These are phyloP conservation scores for Penicillium paradoxum DNA, from an alignment of 495 filamentous ascomycete genomes.

Conservation along the genomic window DNA sequence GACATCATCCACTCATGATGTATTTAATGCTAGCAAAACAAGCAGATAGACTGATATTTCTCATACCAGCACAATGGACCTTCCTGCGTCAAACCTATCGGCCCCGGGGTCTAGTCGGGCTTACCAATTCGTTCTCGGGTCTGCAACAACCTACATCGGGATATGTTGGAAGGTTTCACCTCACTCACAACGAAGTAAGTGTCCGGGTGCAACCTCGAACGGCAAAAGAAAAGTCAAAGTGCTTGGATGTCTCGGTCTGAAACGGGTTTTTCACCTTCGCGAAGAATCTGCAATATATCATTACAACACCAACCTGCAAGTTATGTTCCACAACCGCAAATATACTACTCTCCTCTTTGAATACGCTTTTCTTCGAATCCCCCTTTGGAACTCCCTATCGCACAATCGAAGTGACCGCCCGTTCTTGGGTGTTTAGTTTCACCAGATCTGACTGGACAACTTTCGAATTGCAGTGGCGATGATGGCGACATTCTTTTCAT, in stretches of 20 bases:
- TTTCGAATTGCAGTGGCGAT: conserved; percentile 27
- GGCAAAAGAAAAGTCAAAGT: not conserved
- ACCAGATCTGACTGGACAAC: conserved; percentile 19
- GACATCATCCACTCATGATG: not conserved
- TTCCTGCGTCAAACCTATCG: not conserved
- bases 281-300: not conserved
- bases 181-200: conserved; percentile 1
- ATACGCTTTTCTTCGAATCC: not conserved
- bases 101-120: not conserved
- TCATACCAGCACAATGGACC: not conserved
- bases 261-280: not conserved
- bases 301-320: not conserved
- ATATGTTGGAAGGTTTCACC: not conserved
- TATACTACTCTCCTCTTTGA: not conserved
- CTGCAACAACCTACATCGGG: not conserved
- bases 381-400: not conserved
- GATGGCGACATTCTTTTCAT: conserved; percentile 23
- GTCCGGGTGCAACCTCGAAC: conserved; percentile 6
- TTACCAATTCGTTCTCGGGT: not conserved
- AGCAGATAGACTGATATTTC: not conserved
- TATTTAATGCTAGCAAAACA: not conserved
- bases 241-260: not conserved
- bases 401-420: not conserved
- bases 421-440: not conserved
- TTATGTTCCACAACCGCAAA: not conserved